phyloP scores from a whole-genome alignment of 1,139 yeast genomes.

The Petasospora fabianii region DNA sequence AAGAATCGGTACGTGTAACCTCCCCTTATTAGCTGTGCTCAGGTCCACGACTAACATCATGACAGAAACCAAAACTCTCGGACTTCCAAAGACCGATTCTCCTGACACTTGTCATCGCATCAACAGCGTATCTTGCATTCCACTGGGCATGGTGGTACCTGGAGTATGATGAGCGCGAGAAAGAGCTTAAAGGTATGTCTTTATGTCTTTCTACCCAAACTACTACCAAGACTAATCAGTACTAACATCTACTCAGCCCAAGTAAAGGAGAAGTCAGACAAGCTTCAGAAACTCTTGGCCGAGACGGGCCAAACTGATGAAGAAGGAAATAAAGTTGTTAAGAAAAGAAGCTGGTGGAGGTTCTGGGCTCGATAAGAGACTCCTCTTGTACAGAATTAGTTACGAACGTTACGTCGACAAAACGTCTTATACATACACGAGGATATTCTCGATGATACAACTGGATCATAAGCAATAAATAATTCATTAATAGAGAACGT shows the following conservation, averaged over 20 bases:
- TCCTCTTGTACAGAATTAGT: not conserved
- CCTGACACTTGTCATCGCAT: constrained; percentile 16
- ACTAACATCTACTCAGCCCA: constrained; percentile 3
- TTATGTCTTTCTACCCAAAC: not conserved
- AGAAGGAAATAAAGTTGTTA: not conserved
- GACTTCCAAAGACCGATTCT: constrained; percentile 24
- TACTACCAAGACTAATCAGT: no score
- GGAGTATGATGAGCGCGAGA: constrained; percentile 31
- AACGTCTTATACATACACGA: not conserved
- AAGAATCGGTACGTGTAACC: constrained; percentile 15
- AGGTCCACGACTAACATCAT: constrained; percentile 3
- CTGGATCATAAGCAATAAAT: no score
- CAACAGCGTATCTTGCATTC: constrained; percentile 26
- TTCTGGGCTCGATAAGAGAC: constrained; percentile 4
- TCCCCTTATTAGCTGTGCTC: not conserved
- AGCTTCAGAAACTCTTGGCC: constrained; percentile 5
- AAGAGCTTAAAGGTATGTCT: constrained; percentile 20
- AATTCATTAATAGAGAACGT: no score
- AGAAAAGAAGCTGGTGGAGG: constrained; percentile 10
- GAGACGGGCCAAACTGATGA: constrained; percentile 5
- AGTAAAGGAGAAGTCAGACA: constrained; percentile 10
- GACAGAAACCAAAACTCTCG: constrained; percentile 22
- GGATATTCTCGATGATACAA: no score
- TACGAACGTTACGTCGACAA: not conserved
- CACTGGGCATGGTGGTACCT: constrained; percentile 34